Percentiles rank a stretch among this genome's conserved stretches.
Evolutionary conservation across 2,329 filamentous ascomycete genomes (phyloP).

Genomic region (Nothophaeocryptopus gaeumannii): DNA sequence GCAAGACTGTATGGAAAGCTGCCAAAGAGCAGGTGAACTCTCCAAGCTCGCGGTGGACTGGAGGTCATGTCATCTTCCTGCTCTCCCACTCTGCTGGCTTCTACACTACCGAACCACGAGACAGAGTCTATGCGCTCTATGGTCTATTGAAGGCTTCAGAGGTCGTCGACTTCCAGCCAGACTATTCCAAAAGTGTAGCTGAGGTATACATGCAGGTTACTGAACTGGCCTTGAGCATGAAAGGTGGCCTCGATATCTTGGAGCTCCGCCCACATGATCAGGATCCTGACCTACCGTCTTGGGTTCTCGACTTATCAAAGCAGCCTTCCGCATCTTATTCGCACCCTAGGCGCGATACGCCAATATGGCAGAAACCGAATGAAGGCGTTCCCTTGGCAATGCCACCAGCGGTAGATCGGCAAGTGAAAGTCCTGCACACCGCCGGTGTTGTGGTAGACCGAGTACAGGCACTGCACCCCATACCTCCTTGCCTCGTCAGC

Average conservation of each 20-base stretch:
- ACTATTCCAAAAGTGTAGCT: not conserved
- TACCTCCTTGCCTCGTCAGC: too few relatives aligned
- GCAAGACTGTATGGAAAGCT: not conserved
- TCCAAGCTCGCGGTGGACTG: too few relatives aligned
- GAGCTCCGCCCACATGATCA: not conserved
- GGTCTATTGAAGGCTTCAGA: not conserved
- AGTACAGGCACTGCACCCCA: too few relatives aligned
- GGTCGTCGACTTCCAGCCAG: not conserved
- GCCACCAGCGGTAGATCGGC: too few relatives aligned
- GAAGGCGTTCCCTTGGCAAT: too few relatives aligned
- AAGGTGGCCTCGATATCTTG: not conserved
- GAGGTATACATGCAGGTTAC: not conserved
- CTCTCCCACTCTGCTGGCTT: slow-evolving; percentile 1
- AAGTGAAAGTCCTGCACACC: too few relatives aligned
- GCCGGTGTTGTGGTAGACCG: too few relatives aligned
- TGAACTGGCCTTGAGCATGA: not conserved
- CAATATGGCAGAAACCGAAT: too few relatives aligned
- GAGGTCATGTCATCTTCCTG: too few relatives aligned
- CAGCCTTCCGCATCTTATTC: not conserved
- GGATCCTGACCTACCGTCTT: not conserved
- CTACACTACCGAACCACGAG: slow-evolving; percentile 1
- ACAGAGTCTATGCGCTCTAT: not conserved
- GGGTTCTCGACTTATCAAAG: not conserved
- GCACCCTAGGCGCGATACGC: too few relatives aligned
- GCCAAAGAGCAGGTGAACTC: too few relatives aligned